phyloP scores from a whole-genome alignment of 2,329 filamentous ascomycete species.

The Aspergillus fumigatus region DNA sequence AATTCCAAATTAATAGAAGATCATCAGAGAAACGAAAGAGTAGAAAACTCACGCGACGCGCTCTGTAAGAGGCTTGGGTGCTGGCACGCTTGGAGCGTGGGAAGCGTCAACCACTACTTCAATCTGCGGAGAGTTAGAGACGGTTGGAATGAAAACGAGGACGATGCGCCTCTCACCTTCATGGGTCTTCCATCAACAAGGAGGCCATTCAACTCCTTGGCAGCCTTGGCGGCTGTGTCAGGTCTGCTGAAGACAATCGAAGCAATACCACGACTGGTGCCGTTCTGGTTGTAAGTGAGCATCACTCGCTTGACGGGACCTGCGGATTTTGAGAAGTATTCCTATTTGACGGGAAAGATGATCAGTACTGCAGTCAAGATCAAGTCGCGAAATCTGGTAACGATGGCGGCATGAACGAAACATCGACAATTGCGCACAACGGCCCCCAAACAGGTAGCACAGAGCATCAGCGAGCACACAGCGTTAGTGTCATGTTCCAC shows the following conservation, averaged over 20 bases:
- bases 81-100: conserved; percentile 61
- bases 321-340: conserved; percentile 87
- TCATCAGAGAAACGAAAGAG: background rate
- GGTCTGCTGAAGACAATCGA: conserved; percentile 80
- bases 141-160: background rate
- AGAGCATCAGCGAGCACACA: conserved; percentile 59
- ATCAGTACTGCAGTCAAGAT: conserved; percentile 42
- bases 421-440: conserved; percentile 23
- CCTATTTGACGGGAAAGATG: conserved; percentile 60
- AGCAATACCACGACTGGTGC: conserved; percentile 85
- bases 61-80: conserved; percentile 73
- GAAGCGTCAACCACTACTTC: conserved; percentile 83
- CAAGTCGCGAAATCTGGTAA: conserved; percentile 17
- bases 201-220: conserved; percentile 77
- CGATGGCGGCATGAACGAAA: conserved; percentile 21
- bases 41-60: conserved; percentile 64
- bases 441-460: conserved; percentile 22
- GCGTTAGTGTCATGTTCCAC: conserved; percentile 28
- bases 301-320: conserved; percentile 88
- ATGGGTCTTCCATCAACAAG: conserved; percentile 86
- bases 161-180: conserved; percentile 57
- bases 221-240: conserved; percentile 79
- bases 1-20: conserved; percentile 20
- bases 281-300: conserved; percentile 87
- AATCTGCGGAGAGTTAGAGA: conserved; percentile 53